Conservation (phyloP, 331 rosid genomes). For the Pyrus hybrid region DNA sequence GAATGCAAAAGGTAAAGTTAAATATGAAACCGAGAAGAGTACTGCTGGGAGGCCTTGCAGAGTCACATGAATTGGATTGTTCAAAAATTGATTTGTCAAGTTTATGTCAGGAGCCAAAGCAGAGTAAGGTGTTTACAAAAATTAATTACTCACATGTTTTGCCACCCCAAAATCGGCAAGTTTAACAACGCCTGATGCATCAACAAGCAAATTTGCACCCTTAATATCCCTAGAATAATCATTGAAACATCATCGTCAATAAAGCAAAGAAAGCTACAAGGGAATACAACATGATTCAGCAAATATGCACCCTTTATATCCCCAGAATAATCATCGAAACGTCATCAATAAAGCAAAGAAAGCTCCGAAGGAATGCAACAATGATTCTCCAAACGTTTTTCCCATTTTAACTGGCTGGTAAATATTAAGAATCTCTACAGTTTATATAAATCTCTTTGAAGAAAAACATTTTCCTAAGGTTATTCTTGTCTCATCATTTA, state of each 20-base stretch:
- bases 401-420: not conserved
- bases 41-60: not conserved
- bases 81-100: not conserved
- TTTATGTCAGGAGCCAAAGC: not conserved
- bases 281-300: slow-evolving; percentile 15
- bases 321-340: slow-evolving; percentile 33
- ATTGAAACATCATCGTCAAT: not conserved
- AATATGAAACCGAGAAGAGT: slow-evolving; percentile 13
- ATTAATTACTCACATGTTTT: slow-evolving; percentile 61
- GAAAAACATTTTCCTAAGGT: not conserved
- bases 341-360: not conserved
- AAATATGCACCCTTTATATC: slow-evolving; percentile 97
- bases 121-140: not conserved
- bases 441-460: not conserved
- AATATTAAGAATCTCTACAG: not conserved
- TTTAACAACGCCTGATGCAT: slow-evolving; percentile 73
- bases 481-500: not conserved
- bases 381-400: not conserved
- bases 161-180: slow-evolving; percentile 99
- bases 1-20: slow-evolving; percentile 22
- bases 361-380: not conserved
- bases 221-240: slow-evolving; percentile 67
- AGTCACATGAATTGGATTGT: not conserved
- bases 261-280: not conserved
- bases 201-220: slow-evolving; percentile 95